Evolutionary conservation across 2,329 filamentous ascomycete genomes (phyloP).

Genomic region (Fusarium sp.): DNA sequence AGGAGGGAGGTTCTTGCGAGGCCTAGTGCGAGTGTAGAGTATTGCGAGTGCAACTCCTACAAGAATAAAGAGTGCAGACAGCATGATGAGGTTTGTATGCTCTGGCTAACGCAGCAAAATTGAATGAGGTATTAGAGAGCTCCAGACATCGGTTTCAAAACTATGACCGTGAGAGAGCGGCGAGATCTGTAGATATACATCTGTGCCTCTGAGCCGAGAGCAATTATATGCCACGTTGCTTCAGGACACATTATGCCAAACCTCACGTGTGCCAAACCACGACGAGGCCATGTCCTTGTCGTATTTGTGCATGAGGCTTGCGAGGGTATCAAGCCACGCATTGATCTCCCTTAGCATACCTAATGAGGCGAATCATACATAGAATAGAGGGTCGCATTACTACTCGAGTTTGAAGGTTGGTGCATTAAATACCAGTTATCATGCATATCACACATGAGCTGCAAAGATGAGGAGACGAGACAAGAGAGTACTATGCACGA

Average conservation of each 20-base stretch:
- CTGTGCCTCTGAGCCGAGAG: accelerated
- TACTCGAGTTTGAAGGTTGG: accelerated
- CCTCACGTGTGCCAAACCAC: accelerated
- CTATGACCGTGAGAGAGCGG: not conserved
- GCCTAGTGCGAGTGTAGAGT: not conserved
- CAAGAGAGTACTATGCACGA: not conserved
- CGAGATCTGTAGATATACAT: not conserved
- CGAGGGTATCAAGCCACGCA: not conserved
- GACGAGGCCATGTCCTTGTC: no score
- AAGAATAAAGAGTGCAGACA: accelerated
- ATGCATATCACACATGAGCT: accelerated
- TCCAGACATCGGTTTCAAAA: no score
- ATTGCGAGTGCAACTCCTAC: not conserved
- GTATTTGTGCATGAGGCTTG: not conserved
- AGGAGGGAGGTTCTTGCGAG: constrained; percentile 48
- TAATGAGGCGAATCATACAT: not conserved
- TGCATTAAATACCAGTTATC: not conserved
- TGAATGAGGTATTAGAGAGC: accelerated
- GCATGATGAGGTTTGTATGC: not conserved
- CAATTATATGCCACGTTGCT: not conserved
- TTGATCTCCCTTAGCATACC: not conserved
- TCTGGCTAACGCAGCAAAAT: accelerated
- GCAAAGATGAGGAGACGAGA: accelerated
- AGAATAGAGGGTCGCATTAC: not conserved
- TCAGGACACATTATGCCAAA: accelerated